A percentile compares a stretch with the other conserved stretches of the same genome.
Evolutionary conservation across 2,329 filamentous ascomycete genomes (phyloP).

Genomic region (Scedosporium minutisporum): DNA sequence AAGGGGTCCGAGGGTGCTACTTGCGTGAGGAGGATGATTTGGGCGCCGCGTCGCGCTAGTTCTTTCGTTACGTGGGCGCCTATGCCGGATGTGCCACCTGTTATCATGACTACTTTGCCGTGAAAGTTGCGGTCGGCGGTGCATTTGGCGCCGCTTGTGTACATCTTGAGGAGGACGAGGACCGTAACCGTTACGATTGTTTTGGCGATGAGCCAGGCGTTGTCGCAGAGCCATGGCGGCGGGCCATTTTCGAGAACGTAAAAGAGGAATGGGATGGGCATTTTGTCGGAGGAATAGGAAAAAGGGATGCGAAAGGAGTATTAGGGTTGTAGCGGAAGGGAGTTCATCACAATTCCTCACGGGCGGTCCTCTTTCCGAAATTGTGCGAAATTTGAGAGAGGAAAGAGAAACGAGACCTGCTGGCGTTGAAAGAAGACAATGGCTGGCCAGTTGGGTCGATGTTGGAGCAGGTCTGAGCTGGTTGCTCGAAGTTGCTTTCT

Average conservation of each 20-base stretch:
- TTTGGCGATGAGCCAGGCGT: slow-evolving; percentile 33
- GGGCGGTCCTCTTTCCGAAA: no score
- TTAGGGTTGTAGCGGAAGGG: not conserved
- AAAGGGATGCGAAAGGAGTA: not conserved
- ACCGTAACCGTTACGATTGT: slow-evolving; percentile 23
- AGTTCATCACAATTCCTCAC: not conserved
- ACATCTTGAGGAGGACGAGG: slow-evolving; percentile 54
- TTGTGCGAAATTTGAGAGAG: no score
- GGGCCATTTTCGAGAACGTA: slow-evolving; percentile 36
- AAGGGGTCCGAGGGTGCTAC: slow-evolving; percentile 76
- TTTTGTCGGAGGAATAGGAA: slow-evolving; percentile 16
- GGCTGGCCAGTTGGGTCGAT: no score
- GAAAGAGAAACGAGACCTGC: no score
- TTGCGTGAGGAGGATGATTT: slow-evolving; percentile 82
- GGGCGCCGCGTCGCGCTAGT: slow-evolving; percentile 74
- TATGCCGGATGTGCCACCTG: slow-evolving; percentile 88
- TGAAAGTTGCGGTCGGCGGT: slow-evolving; percentile 75
- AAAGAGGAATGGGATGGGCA: slow-evolving; percentile 44
- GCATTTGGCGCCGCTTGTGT: slow-evolving; percentile 67
- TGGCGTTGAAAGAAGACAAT: no score
- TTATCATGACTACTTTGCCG: slow-evolving; percentile 87
- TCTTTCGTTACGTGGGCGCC: slow-evolving; percentile 67
- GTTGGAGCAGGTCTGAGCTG: no score
- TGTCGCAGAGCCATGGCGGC: slow-evolving; percentile 36
- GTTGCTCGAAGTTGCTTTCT: no score